Evolutionary conservation across 768 basidiomycete genomes (phyloP).

Genomic region (Amanita exitialis): DNA sequence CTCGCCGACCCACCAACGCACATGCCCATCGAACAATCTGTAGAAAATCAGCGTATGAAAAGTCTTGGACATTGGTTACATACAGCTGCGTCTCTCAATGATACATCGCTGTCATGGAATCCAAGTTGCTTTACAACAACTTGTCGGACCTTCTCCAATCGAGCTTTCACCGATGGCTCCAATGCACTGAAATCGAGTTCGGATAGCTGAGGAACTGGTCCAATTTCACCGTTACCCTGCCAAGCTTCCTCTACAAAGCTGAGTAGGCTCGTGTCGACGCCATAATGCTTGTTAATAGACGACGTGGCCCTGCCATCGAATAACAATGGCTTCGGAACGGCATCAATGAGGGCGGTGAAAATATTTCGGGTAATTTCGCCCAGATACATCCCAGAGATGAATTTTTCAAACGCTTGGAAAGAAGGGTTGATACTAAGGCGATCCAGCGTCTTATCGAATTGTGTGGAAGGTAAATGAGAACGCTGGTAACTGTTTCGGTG

Average conservation of each 20-base stretch:
- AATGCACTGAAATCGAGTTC: slow-evolving; percentile 22
- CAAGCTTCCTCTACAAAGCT: slow-evolving; percentile 75
- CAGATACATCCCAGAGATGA: slow-evolving; percentile 98
- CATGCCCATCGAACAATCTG: slow-evolving; percentile 78
- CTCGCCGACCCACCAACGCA: slow-evolving; percentile 69
- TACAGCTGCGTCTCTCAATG: slow-evolving; percentile 49
- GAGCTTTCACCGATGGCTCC: slow-evolving; percentile 19
- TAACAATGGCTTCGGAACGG: slow-evolving; percentile 57
- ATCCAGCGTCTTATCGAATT: slow-evolving; percentile 88
- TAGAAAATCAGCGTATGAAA: slow-evolving; percentile 14
- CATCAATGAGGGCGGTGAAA: slow-evolving; percentile 73
- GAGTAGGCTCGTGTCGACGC: slow-evolving; percentile 89
- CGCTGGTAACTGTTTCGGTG: slow-evolving; percentile 36
- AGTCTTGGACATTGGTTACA: slow-evolving; percentile 6
- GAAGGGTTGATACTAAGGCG: slow-evolving; percentile 90
- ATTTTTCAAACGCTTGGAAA: slow-evolving; percentile 94
- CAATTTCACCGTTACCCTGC: slow-evolving; percentile 33
- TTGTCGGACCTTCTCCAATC: slow-evolving; percentile 44
- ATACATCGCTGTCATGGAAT: slow-evolving; percentile 44
- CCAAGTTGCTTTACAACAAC: slow-evolving; percentile 56
- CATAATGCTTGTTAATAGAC: slow-evolving; percentile 82
- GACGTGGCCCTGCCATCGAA: slow-evolving; percentile 73
- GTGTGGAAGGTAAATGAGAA: slow-evolving; percentile 73
- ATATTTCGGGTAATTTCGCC: slow-evolving; percentile 89
- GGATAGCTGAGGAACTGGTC: slow-evolving; percentile 24